A percentile compares a stretch with the other conserved stretches of the same genome.
These are phyloP conservation scores for Podospora fimiseda DNA, from an alignment of 495 filamentous ascomycete species.

Conservation along the genomic window DNA sequence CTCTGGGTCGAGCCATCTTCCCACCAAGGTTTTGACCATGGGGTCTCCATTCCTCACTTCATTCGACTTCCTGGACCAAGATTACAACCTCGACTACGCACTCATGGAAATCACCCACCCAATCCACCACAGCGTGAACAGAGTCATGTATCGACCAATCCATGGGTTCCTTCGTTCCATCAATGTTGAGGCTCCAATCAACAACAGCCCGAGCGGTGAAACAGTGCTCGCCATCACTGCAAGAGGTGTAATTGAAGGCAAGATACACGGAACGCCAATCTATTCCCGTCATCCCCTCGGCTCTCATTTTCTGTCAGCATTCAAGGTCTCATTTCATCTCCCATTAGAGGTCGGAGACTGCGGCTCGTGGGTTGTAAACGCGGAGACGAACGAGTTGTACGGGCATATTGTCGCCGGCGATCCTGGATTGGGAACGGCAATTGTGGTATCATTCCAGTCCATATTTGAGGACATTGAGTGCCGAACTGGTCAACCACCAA, in stretches of 20 bases:
- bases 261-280: background rate
- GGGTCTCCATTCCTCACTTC: background rate
- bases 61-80: background rate
- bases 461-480: background rate
- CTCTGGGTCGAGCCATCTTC: too few relatives aligned
- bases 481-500: background rate
- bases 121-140: background rate
- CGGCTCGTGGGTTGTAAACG: slow-evolving; percentile 3
- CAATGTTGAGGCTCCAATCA: background rate
- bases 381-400: slow-evolving; percentile 1
- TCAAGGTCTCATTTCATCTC: background rate
- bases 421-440: background rate
- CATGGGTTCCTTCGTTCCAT: too few relatives aligned
- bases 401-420: slow-evolving; percentile 4
- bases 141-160: too few relatives aligned
- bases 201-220: background rate
- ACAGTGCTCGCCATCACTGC: background rate
- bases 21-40: background rate
- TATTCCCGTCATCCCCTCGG: slow-evolving; percentile 1
- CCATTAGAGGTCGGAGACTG: slow-evolving; percentile 6
- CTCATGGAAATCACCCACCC: slow-evolving; percentile 1
- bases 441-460: slow-evolving; percentile 1
- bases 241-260: background rate
- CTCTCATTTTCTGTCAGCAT: background rate
- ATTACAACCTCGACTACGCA: background rate